Conservation (phyloP, 2,329 filamentous ascomycete species). For the Phyllosticta citriasiana region DNA sequence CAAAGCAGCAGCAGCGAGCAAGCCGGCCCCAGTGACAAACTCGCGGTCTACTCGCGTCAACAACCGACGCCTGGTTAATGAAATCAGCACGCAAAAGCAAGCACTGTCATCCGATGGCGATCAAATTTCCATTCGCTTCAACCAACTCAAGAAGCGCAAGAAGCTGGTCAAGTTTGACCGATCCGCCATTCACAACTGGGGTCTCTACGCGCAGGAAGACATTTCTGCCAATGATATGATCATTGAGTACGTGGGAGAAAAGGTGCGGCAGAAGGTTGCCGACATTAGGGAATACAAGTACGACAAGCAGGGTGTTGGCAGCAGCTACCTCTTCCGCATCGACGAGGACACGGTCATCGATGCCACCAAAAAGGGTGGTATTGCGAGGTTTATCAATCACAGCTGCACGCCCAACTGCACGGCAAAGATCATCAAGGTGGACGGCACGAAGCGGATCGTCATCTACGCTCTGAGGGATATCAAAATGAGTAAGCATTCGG, state of each 20-base stretch:
- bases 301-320: slow-evolving; percentile 91
- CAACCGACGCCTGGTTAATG: slow-evolving; percentile 86
- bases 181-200: slow-evolving; percentile 98
- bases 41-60: slow-evolving; percentile 92
- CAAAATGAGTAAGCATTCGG: slow-evolving; percentile 63
- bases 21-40: slow-evolving; percentile 74
- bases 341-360: slow-evolving; percentile 97
- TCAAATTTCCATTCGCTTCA: slow-evolving; percentile 90
- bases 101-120: slow-evolving; percentile 55
- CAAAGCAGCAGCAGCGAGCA: slow-evolving; percentile 60
- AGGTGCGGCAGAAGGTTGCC: slow-evolving; percentile 93
- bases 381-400: slow-evolving; percentile 97
- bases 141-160: slow-evolving; percentile 98
- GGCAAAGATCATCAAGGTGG: slow-evolving; percentile 98
- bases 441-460: slow-evolving; percentile 95
- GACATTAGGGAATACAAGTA: slow-evolving; percentile 89
- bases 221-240: slow-evolving; percentile 99
- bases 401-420: slow-evolving; percentile 98
- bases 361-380: slow-evolving; percentile 96
- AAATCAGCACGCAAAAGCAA: slow-evolving; percentile 91
- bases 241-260: slow-evolving; percentile 97
- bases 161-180: slow-evolving; percentile 97
- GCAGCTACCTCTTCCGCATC: slow-evolving; percentile 95
- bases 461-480: slow-evolving; percentile 97
- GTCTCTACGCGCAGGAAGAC: slow-evolving; percentile 93